Evolutionary conservation across 495 filamentous ascomycete species (phyloP).

Genomic region (Penicillium desertorum): DNA sequence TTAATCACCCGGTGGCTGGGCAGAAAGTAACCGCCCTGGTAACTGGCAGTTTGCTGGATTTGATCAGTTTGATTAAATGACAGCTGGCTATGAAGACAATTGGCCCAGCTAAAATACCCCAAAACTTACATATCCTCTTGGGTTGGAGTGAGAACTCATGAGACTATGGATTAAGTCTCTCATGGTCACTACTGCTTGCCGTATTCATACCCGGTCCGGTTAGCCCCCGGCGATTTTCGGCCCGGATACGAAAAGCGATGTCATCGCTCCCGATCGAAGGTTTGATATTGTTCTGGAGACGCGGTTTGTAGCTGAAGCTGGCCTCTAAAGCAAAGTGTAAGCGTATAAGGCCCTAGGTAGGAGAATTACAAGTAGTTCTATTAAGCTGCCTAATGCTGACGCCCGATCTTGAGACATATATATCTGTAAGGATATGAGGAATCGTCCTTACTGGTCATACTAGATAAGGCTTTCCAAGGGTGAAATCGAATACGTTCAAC

Average conservation of each 20-base stretch:
- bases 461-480: background rate
- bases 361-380: background rate
- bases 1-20: background rate
- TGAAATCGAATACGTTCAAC: background rate
- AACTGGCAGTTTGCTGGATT: background rate
- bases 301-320: background rate
- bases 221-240: slow-evolving; percentile 26
- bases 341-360: background rate
- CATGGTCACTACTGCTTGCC: background rate
- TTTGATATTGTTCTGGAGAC: background rate
- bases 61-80: background rate
- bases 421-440: background rate
- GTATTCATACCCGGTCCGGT: slow-evolving; percentile 14
- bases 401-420: no score
- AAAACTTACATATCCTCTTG: background rate
- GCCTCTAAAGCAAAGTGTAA: background rate
- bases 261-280: slow-evolving; percentile 1
- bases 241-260: slow-evolving; percentile 5
- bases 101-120: no score
- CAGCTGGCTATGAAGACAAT: background rate
- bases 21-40: slow-evolving; percentile 1
- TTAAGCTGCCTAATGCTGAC: background rate
- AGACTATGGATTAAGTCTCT: background rate
- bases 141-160: background rate
- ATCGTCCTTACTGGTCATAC: background rate